Evolutionary conservation across 2,329 filamentous ascomycete species (phyloP).

Genomic region (Colletotrichum lindemuthianum): DNA sequence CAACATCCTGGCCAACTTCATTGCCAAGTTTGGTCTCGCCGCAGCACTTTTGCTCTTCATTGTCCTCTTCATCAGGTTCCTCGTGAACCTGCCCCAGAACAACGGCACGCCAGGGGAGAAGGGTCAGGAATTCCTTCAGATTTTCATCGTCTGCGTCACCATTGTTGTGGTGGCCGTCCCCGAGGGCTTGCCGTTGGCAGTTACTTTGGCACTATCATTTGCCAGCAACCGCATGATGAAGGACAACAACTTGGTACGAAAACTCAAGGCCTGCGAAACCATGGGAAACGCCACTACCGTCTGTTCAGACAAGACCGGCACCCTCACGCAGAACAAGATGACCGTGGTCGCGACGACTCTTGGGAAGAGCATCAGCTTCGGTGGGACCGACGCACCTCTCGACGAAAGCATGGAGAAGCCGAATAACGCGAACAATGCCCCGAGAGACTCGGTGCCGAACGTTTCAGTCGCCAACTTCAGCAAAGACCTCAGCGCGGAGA

Average conservation of each 20-base stretch:
- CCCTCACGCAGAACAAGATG: conserved; percentile 73
- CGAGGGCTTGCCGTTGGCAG: conserved; percentile 73
- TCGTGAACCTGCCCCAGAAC: conserved; percentile 68
- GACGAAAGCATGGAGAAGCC: conserved; percentile 42
- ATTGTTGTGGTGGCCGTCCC: conserved; percentile 77
- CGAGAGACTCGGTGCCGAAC: conserved; percentile 13
- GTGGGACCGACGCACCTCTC: conserved; percentile 42
- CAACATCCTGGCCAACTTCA: conserved; percentile 55
- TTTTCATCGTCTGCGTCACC: conserved; percentile 72
- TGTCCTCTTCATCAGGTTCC: conserved; percentile 81
- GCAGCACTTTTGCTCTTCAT: conserved; percentile 81
- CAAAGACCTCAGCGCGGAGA: conserved; percentile 33
- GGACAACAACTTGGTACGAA: conserved; percentile 76
- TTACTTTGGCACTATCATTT: conserved; percentile 74
- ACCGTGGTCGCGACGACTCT: conserved; percentile 77
- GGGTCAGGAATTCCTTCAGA: conserved; percentile 67
- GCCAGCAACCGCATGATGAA: conserved; percentile 75
- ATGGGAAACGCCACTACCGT: conserved; percentile 80
- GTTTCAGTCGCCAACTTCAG: conserved; percentile 16
- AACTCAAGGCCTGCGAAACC: conserved; percentile 74
- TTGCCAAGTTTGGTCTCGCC: conserved; percentile 56
- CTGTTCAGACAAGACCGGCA: conserved; percentile 54
- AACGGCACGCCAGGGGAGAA: conserved; percentile 60
- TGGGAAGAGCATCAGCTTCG: conserved; percentile 53
- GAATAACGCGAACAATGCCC: conserved; percentile 34